Conservation (phyloP, 257 asterid genomes). For the Cordia subcordata region DNA sequence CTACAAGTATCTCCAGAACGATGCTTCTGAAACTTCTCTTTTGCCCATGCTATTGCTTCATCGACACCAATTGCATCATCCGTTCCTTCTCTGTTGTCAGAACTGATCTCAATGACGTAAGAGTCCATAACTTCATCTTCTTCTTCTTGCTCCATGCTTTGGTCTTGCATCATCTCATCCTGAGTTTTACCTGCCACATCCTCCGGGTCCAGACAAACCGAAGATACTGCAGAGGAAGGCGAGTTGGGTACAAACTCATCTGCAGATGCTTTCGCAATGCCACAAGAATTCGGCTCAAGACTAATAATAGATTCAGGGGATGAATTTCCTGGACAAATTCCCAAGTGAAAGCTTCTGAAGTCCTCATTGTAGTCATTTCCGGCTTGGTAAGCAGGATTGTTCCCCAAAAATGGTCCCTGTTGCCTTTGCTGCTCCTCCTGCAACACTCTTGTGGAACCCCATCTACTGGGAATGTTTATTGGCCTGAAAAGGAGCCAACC, state of each 20-base stretch:
- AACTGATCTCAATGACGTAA: conserved; percentile 64
- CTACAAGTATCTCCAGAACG: conserved; percentile 26
- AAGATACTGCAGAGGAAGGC: conserved; percentile 52
- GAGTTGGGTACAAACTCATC: conserved; percentile 45
- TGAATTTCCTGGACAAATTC: conserved; percentile 42
- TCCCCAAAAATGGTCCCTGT: conserved; percentile 31
- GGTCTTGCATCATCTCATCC: conserved; percentile 23
- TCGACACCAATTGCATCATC: conserved; percentile 63
- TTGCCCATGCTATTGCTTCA: conserved; percentile 88
- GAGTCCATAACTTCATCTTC: conserved; percentile 68
- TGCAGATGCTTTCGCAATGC: conserved; percentile 35
- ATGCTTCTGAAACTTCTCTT: conserved; percentile 57
- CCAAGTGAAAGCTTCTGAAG: conserved; percentile 33
- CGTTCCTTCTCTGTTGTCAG: conserved; percentile 38
- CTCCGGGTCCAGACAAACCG: conserved; percentile 40
- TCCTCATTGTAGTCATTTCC: conserved; percentile 26
- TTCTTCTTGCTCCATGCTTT: conserved; percentile 42
- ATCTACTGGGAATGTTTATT: conserved; percentile 43
- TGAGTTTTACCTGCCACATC: conserved; percentile 13
- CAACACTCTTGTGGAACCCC: conserved; percentile 32
- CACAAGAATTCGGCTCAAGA: conserved; percentile 38
- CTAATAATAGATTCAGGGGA: conserved; percentile 58
- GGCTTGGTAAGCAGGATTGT: conserved; percentile 13
- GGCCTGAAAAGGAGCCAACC: conserved; percentile 38
- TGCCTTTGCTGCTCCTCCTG: conserved; percentile 33